Percentiles rank a stretch among this genome's conserved stretches.
Evolutionary conservation across 345 rosid genomes (phyloP).

Genomic region (Eucalyptus pumila): DNA sequence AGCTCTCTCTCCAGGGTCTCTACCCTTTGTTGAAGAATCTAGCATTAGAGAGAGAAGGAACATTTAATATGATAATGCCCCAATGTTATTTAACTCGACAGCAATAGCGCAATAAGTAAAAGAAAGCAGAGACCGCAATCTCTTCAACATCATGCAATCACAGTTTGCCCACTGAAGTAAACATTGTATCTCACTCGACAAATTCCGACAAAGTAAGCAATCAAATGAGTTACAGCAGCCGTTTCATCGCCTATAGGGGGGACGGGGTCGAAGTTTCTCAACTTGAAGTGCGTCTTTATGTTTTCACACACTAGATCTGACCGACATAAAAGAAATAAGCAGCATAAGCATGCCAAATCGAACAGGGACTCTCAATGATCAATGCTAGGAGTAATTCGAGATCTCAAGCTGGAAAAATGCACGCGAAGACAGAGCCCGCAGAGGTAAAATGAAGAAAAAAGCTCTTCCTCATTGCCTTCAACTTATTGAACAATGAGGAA

Average conservation of each 20-base stretch:
- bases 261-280: neutral
- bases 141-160: neutral
- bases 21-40: conserved; percentile 96
- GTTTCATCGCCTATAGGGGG: neutral
- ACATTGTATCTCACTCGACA: neutral
- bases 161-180: neutral
- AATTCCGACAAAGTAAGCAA: neutral
- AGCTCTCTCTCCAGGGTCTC: conserved; percentile 92
- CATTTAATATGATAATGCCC: rapidly evolving
- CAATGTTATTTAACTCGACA: rapidly evolving
- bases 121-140: neutral
- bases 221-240: neutral
- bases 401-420: neutral
- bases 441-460: neutral
- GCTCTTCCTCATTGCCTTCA: neutral
- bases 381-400: neutral
- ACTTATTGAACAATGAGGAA: neutral
- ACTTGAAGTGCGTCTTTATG: neutral
- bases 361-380: neutral
- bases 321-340: neutral
- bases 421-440: neutral
- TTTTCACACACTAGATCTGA: neutral
- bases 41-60: neutral
- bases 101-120: neutral
- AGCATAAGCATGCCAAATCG: neutral